Evolutionary conservation across 257 asterid species (phyloP).

Genomic region (Solanum peruvianum): DNA sequence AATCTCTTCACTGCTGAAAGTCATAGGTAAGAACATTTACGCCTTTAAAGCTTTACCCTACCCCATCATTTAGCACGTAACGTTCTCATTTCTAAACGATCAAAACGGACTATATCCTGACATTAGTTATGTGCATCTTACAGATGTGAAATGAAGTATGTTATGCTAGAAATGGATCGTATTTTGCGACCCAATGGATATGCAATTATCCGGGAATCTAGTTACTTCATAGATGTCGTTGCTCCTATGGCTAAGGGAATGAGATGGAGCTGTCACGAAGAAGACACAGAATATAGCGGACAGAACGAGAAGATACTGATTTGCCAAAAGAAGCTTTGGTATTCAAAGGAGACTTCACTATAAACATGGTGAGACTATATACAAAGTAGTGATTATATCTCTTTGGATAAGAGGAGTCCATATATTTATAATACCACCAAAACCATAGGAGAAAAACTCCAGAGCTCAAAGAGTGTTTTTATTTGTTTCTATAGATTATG

Average conservation of each 20-base stretch:
- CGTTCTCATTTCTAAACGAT: not conserved
- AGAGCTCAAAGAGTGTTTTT: not conserved
- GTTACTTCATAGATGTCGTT: constrained; percentile 53
- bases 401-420: constrained; percentile 13
- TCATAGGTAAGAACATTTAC: constrained; percentile 43
- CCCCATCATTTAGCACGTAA: not conserved
- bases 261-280: constrained; percentile 89
- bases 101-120: not conserved
- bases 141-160: constrained; percentile 94
- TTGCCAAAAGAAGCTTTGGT: constrained; percentile 98
- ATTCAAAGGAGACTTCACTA: constrained; percentile 46
- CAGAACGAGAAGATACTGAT: constrained; percentile 70
- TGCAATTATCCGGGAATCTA: constrained; percentile 72
- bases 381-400: not conserved
- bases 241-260: constrained; percentile 71
- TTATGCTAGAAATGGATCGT: constrained; percentile 92
- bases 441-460: constrained; percentile 19
- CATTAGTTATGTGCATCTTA: not conserved
- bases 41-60: not conserved
- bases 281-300: constrained; percentile 54
- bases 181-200: constrained; percentile 84
- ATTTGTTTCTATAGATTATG: not conserved
- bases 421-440: constrained; percentile 8
- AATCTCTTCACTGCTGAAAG: constrained; percentile 85
- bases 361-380: not conserved